Evolutionary conservation across 257 asterid genomes (phyloP).

Genomic region (Ocimum tenuiflorum): DNA sequence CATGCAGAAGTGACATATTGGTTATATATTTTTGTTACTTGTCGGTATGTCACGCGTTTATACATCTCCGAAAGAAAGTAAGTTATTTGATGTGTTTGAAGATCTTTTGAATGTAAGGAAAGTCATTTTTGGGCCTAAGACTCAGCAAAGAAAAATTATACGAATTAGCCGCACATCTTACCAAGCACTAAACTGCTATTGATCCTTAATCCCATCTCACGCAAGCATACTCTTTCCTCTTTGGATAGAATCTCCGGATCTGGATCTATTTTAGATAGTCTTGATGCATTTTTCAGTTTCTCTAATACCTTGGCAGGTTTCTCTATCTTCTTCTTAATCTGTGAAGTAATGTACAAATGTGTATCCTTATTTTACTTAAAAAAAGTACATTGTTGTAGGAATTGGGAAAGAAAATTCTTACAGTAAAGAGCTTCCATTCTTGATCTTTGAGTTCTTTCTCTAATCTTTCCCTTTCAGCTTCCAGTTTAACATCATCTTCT

Average conservation of each 20-base stretch:
- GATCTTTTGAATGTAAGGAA: too few relatives aligned
- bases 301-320: constrained; percentile 43
- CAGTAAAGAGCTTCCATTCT: constrained; percentile 44
- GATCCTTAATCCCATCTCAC: constrained; percentile 55
- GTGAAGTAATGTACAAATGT: constrained; percentile 26
- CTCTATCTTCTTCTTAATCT: constrained; percentile 74
- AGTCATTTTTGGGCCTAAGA: too few relatives aligned
- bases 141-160: not conserved
- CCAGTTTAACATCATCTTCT: constrained; percentile 48
- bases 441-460: constrained; percentile 66
- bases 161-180: constrained; percentile 30
- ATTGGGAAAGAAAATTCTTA: constrained; percentile 35
- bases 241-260: constrained; percentile 64
- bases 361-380: constrained; percentile 12
- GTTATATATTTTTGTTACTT: too few relatives aligned
- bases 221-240: constrained; percentile 71
- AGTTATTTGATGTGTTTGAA: too few relatives aligned
- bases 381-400: constrained; percentile 13
- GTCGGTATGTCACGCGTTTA: too few relatives aligned
- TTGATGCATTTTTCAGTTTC: constrained; percentile 42
- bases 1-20: too few relatives aligned
- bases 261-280: constrained; percentile 42
- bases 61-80: too few relatives aligned
- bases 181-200: constrained; percentile 74
- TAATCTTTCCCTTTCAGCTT: constrained; percentile 50